Base-by-base conservation (phyloP, 2,329 filamentous ascomycete genomes). In the Neoscytalidium dimidiatum region DNA sequence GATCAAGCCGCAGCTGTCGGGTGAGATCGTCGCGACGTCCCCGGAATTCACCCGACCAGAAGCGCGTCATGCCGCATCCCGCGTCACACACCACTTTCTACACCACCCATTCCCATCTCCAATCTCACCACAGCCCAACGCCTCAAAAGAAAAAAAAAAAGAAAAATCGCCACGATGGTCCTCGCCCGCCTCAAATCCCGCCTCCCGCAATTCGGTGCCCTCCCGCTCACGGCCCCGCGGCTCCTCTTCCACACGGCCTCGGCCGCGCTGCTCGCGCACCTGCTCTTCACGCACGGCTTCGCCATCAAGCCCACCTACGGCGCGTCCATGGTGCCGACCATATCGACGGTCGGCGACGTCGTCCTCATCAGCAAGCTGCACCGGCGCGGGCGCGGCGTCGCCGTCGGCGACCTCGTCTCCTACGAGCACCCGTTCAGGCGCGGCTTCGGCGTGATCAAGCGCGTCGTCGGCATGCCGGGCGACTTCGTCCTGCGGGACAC, bases 251-350 rank as follows among this genome's bases (percentile, higher is more conserved):
- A 62, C 64, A 58, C 56, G 13, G 1, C 29, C 35, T 7, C n/a
- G 69, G 69, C 56, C 49, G 58, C 63, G 53, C 58, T 68, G 38
- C 57, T 71, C 28, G 43, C 64, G 13, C 80, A 82, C 70, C 68
- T 79, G 48, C 70, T 77, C 68, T 63, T 68, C 33, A 70, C 70
- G 29, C 89, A 95, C 78, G 80, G 87, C 71, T 86, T 87, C 78
- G 83, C 83, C 68, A 72, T 89, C 68, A 84, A 84, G 21, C 77
- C 82, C 3, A 88, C 88, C 17, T 82, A 82, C 28, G 94, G 94
- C 1, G 88, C 92, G 3, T 94, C 91, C 19, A 98, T 98, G 95
- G 85, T 95, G 58, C 94, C 94, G 7, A 97, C 92, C 0, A 88
- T 97, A 67, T 82, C 84, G 26, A 82, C 88, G 1, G 77, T 82